A percentile compares a stretch with the other conserved stretches of the same genome.
These are phyloP conservation scores for Kingdonia uniflora DNA, from an alignment of 164 flowering plant genomes.

Conservation along the genomic window DNA sequence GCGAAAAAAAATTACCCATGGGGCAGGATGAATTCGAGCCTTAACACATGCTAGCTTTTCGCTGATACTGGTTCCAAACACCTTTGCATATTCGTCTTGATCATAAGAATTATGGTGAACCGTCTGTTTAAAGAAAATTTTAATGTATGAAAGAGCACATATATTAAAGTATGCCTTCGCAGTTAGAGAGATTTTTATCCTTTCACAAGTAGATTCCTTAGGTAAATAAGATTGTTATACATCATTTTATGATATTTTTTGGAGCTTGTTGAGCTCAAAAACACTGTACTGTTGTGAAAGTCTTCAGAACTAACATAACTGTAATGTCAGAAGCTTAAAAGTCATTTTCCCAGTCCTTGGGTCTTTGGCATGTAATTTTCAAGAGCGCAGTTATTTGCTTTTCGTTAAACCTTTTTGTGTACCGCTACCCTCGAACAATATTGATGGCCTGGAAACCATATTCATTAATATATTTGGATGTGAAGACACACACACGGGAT, in stretches of 20 bases:
- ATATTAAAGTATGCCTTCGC: too few species aligned
- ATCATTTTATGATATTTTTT: too few species aligned
- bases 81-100: constrained; percentile 68
- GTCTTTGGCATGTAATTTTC: constrained; percentile 80
- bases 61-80: constrained; percentile 68
- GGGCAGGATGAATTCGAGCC: constrained; percentile 78
- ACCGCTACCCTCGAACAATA: constrained; percentile 74
- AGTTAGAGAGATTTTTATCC: too few species aligned
- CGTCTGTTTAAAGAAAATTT: constrained; percentile 27
- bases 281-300: too few species aligned
- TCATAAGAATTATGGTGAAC: constrained; percentile 65
- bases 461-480: background rate
- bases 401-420: constrained; percentile 75
- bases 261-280: too few species aligned
- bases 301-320: too few species aligned
- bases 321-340: constrained; percentile 10
- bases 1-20: constrained; percentile 48
- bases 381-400: constrained; percentile 68
- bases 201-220: too few species aligned
- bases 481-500: too few species aligned
- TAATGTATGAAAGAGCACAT: too few species aligned
- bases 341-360: constrained; percentile 60
- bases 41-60: constrained; percentile 69
- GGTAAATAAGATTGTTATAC: too few species aligned
- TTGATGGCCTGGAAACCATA: constrained; percentile 53